phyloP scores from a whole-genome alignment of 441 rosid species.

The Arabidopsis hybrid region DNA sequence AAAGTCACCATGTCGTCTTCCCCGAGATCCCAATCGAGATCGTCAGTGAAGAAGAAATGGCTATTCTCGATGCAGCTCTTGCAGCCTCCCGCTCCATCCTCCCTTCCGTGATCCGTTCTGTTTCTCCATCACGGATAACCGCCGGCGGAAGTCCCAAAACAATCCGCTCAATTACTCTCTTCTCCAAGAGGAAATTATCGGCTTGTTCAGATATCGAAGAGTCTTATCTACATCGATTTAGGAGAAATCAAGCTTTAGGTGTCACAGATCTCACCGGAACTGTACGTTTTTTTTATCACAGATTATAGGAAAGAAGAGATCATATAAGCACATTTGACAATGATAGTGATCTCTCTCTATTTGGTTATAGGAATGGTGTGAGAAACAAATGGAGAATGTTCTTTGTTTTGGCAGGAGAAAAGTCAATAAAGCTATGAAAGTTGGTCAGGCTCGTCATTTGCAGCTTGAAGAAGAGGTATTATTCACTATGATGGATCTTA shows the following conservation, averaged over 20 bases:
- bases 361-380: slow-evolving; percentile 83
- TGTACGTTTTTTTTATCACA: slow-evolving; percentile 43
- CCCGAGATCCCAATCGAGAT: slow-evolving; percentile 76
- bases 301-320: not conserved
- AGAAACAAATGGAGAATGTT: slow-evolving; percentile 73
- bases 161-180: slow-evolving; percentile 44
- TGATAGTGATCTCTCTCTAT: not conserved
- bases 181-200: slow-evolving; percentile 53
- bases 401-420: slow-evolving; percentile 53
- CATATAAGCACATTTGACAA: not conserved
- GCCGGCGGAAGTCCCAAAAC: slow-evolving; percentile 48
- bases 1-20: slow-evolving; percentile 13
- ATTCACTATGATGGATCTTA: not conserved
- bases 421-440: slow-evolving; percentile 72
- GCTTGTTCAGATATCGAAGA: slow-evolving; percentile 71
- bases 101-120: slow-evolving; percentile 44
- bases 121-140: slow-evolving; percentile 44
- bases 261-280: slow-evolving; percentile 79
- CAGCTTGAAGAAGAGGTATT: slow-evolving; percentile 78
- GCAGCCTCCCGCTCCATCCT: slow-evolving; percentile 58
- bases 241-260: slow-evolving; percentile 61
- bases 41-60: slow-evolving; percentile 91
- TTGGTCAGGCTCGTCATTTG: slow-evolving; percentile 72
- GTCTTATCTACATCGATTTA: slow-evolving; percentile 56
- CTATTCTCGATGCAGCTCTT: slow-evolving; percentile 69